These are phyloP conservation scores for Boletus tomentosulus DNA, from an alignment of 768 basidiomycete species.

Conservation along the genomic window DNA sequence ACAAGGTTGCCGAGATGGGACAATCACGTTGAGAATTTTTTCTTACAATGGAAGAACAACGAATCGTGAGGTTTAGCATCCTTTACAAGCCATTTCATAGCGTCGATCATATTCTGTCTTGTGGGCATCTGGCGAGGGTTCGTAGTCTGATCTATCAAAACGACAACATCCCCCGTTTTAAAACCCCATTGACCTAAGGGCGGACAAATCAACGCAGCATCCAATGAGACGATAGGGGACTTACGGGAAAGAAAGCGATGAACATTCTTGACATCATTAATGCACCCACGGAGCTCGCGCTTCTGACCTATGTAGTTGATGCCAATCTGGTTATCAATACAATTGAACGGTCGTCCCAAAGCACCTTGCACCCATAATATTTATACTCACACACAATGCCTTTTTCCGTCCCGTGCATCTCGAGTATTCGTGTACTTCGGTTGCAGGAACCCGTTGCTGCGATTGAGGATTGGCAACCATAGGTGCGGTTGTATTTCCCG, in stretches of 20 bases:
- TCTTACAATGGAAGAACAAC: conserved; percentile 68
- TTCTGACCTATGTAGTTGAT: conserved; percentile 70
- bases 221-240: conserved; percentile 8
- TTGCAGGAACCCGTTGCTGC: conserved; percentile 2
- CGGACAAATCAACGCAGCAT: not conserved
- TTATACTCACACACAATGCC: conserved; percentile 39
- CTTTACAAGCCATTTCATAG: conserved; percentile 64
- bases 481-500: conserved; percentile 9
- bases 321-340: conserved; percentile 51
- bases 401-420: conserved; percentile 50
- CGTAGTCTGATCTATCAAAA: conserved; percentile 46
- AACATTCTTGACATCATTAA: conserved; percentile 76
- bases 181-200: conserved; percentile 42
- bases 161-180: conserved; percentile 50
- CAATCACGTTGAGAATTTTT: not conserved
- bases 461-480: not conserved
- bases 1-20: not conserved
- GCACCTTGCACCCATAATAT: not conserved
- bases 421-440: conserved; percentile 37
- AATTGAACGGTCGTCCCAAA: not conserved
- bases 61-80: conserved; percentile 69
- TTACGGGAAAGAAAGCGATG: conserved; percentile 61
- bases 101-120: conserved; percentile 50
- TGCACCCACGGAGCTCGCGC: conserved; percentile 66
- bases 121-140: conserved; percentile 47